Base-by-base conservation (phyloP, 345 rosid genomes). In the Gossypium raimondii region DNA sequence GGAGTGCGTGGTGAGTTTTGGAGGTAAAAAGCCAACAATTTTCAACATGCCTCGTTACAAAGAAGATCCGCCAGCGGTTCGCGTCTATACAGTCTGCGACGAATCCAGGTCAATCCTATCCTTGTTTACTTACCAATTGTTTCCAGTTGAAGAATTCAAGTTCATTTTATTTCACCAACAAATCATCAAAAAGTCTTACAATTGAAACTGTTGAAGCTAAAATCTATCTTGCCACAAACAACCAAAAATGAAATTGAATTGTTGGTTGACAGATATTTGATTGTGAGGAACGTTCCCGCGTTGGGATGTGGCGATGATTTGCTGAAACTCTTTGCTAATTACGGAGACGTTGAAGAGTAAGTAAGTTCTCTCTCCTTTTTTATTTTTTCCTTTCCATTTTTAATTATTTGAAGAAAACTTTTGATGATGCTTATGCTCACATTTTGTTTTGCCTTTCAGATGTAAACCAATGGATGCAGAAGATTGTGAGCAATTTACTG, bases 381-480 rank as follows among this genome's bases (percentile, higher is more conserved):
- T 29, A 27, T 29, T 1, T 51, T n/a, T 10, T 73, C 11, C 48
- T 72, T 2, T 41, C 7, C 62, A 27, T 10, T 55, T 16, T 77
- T 11, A 45, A 58, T 12, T 74, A 27, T 60, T 25, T 11, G 3
- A 16, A 27, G 70, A 27, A 41, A n/a, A 14, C 27, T 25, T 60
- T 52, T 22, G 7, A 34, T 56, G 2, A 20, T 55, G 60, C 11
- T 18, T 45, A 43, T 76, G 20, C 3, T 38, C 29, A 38, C 38
- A 13, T 25, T 24, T 50, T 75, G 51, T 44, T 58, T 73, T 25
- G 34, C 44, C 73, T 50, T 59, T 78, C 34, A 89, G 97, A 72
- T 84, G 90, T 75, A 92, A 92, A 78, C 97, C 98, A 11, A 91
- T 94, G 97, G 97, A 94, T 84, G 95, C 89, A 0, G 98, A 94